Evolutionary conservation across 495 filamentous ascomycete species (phyloP), one percentile per base, ranked within the genome.

Genomic region (Schizothecium vesticola): DNA sequence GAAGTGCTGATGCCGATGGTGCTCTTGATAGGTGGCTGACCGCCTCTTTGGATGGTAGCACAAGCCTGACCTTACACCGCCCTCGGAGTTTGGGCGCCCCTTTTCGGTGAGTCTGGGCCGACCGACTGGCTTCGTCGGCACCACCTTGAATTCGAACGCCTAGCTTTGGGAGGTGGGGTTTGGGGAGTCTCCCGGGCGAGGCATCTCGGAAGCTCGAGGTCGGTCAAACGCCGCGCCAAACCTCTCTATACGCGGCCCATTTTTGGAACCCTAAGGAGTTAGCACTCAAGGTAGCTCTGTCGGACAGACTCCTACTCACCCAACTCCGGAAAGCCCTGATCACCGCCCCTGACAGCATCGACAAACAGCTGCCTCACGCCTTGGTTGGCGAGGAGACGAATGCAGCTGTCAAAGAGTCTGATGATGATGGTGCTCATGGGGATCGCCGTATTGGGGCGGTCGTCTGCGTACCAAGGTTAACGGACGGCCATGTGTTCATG

Each of bases 191-290:
- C 36, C 6, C 36, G 1, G 36, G 16, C 36, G 43, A n/a, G 16
- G 16, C 33, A 43, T 43, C 33, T 43, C 33, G 33, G 43, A 51
- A 19, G 43, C 43, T 51, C 43, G 16, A 6, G 25, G 9, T 36
- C 11, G 11, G 22, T 16, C 26, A 80, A 24, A 75, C 72, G 64
- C 76, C 72, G 60, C 77, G 75, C 81, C 82, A 84, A 56, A 80
- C 71, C 36, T 84, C 81, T 74, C 75, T 76, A 71, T 84, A 84
- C 69, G 72, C 78, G 28, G 81, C 80, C 81, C 82, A 84, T 70
- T 82, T 82, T 68, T 79, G 81, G 25, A 84, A 84, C 4, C 82
- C 82, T 84, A 26, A 11, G 28, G 1, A 19, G 19, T n/a, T 56
- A 29, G 13, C 16, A 56, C 24, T 22, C 16, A 24, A 22, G 22